Conservation (phyloP, 2,329 filamentous ascomycete genomes). For the Didymella exigua region DNA sequence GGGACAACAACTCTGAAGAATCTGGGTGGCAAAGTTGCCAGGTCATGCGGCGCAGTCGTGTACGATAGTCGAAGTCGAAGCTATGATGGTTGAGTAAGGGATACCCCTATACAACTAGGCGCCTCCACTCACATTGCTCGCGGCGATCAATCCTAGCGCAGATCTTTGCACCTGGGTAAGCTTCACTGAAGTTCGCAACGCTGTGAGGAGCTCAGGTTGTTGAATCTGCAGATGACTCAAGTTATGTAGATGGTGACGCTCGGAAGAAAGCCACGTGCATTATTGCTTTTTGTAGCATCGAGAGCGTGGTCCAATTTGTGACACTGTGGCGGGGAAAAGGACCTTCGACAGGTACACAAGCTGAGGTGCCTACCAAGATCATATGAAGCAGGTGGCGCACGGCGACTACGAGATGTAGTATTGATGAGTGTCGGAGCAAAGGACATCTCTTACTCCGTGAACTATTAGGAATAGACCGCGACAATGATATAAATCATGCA, state of each 20-base stretch:
- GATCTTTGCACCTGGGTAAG: not conserved
- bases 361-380: not conserved
- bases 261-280: not conserved
- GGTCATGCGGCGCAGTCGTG: slow-evolving; percentile 6
- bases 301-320: not conserved
- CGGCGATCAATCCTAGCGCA: not conserved
- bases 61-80: slow-evolving; percentile 1
- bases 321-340: slow-evolving; percentile 14
- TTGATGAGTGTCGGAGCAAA: too few species aligned
- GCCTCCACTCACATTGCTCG: not conserved
- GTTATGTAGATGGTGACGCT: not conserved
- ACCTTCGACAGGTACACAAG: not conserved
- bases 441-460: too few species aligned
- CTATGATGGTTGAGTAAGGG: slow-evolving; percentile 3
- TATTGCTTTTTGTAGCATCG: slow-evolving; percentile 1
- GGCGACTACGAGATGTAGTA: not conserved
- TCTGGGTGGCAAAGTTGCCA: not conserved
- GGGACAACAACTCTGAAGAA: not conserved
- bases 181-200: not conserved
- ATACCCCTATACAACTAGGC: slow-evolving; percentile 1
- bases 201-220: not conserved
- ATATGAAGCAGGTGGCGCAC: slow-evolving; percentile 6
- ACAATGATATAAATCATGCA: not conserved
- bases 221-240: not conserved
- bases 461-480: too few species aligned